phyloP scores from a whole-genome alignment of 176 grass and related monocot species.

The Musa troglodytarum region DNA sequence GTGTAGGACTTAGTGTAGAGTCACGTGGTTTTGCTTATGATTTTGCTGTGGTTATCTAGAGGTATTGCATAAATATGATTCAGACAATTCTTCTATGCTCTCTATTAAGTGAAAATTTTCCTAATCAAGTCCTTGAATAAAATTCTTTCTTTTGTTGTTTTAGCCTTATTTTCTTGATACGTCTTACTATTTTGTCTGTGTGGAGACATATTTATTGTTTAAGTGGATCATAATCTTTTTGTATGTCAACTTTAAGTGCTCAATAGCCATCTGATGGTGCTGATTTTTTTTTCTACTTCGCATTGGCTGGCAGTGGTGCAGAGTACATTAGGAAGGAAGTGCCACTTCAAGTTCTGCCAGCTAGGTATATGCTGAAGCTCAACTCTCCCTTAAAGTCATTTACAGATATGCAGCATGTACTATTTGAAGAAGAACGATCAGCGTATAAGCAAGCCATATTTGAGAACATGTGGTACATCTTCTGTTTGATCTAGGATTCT shows the following conservation, averaged over 20 bases:
- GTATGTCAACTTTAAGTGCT: neutral
- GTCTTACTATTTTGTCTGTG: neutral
- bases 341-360: conserved; percentile 49
- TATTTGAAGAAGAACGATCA: conserved; percentile 87
- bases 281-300: neutral
- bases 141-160: neutral
- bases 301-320: conserved; percentile 56
- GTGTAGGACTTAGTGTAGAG: no score
- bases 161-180: neutral
- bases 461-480: conserved; percentile 58
- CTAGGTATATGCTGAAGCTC: conserved; percentile 64
- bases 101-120: no score
- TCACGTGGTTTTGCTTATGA: no score
- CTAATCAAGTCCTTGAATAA: no score
- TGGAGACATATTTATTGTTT: neutral
- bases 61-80: no score
- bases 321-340: conserved; percentile 88
- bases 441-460: conserved; percentile 94
- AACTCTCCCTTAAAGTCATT: conserved; percentile 64
- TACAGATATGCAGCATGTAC: conserved; percentile 68
- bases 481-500: neutral
- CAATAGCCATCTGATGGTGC: neutral
- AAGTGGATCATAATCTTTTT: neutral
- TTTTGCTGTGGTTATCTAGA: no score
- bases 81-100: no score